phyloP scores from a whole-genome alignment of 176 grass and related monocot genomes.

The Miscanthus lutarioriparius region DNA sequence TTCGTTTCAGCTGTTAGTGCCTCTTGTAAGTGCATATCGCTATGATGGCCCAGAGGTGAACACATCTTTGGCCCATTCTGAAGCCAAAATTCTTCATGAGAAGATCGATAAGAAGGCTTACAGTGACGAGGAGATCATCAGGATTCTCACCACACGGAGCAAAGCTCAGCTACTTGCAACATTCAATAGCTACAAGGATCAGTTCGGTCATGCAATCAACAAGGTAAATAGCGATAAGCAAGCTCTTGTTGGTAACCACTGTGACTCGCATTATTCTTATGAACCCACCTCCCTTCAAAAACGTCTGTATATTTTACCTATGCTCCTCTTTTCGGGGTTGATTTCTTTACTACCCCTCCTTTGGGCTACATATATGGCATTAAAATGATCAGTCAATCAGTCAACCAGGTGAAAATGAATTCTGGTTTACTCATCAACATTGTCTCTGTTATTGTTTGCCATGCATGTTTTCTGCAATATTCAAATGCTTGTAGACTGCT shows the following conservation, averaged over 20 bases:
- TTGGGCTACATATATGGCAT: neutral
- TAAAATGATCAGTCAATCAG: neutral
- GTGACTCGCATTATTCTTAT: neutral
- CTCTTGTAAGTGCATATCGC: constrained; percentile 82
- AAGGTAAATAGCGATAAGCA: constrained; percentile 49
- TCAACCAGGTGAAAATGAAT: neutral
- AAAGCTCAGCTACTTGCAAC: constrained; percentile 85
- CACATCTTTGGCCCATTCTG: constrained; percentile 67
- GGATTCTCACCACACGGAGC: constrained; percentile 92
- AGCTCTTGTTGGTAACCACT: neutral
- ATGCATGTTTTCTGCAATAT: neutral
- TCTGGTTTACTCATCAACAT: too few species aligned
- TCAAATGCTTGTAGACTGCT: neutral
- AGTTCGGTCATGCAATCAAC: constrained; percentile 69
- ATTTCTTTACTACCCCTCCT: neutral
- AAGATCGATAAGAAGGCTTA: constrained; percentile 87
- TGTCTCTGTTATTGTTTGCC: too few species aligned
- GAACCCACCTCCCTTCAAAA: neutral
- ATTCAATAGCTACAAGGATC: constrained; percentile 85
- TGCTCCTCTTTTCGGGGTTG: neutral
- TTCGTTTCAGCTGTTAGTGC: constrained; percentile 75
- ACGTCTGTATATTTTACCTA: neutral
- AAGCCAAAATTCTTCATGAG: constrained; percentile 79
- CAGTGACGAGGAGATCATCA: constrained; percentile 75
- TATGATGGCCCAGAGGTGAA: constrained; percentile 87